Percentiles rank a stretch among this genome's conserved stretches.
These are phyloP conservation scores for Simmondsia chinensis DNA, from an alignment of 148 eudicot genomes.

Conservation along the genomic window DNA sequence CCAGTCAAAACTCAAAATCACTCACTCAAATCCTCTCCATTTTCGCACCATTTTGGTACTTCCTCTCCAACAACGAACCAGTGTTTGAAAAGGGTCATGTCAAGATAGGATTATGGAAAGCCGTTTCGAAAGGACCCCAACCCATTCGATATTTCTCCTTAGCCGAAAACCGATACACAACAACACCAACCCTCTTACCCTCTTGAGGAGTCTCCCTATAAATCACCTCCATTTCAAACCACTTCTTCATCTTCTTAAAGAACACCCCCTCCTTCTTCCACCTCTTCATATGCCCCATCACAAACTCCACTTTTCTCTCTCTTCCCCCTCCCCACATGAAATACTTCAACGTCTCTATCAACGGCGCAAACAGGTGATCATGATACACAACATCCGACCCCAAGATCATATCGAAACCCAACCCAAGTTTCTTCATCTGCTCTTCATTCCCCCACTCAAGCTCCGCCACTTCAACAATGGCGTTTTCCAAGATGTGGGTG, in stretches of 20 bases:
- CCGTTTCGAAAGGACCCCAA: constrained; percentile 3
- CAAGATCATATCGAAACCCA: constrained; percentile 45
- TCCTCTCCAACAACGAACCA: too few relatives aligned
- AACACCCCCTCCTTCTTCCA: constrained; percentile 82
- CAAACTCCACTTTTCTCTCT: constrained; percentile 31
- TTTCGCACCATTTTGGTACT: too few relatives aligned
- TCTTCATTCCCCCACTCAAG: constrained; percentile 55
- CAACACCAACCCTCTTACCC: constrained; percentile 58
- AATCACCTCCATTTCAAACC: constrained; percentile 38
- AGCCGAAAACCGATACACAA: constrained; percentile 42
- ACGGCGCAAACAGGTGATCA: constrained; percentile 53
- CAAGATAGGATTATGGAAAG: neutral
- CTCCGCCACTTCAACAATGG: constrained; percentile 43
- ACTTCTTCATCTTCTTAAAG: constrained; percentile 66
- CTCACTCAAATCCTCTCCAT: too few relatives aligned
- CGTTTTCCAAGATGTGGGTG: constrained; percentile 10
- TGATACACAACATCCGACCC: constrained; percentile 89
- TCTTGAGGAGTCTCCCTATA: constrained; percentile 34
- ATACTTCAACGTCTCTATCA: constrained; percentile 48
- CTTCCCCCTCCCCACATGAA: constrained; percentile 22
- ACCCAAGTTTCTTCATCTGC: constrained; percentile 50
- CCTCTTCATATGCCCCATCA: constrained; percentile 83
- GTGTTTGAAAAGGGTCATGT: too few relatives aligned
- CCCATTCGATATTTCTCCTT: too few relatives aligned
- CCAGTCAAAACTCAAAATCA: too few relatives aligned